Evolutionary conservation across 2,329 filamentous ascomycete species (phyloP), one percentile per base, ranked within the genome.

Genomic region (Trichophyton equinum): DNA sequence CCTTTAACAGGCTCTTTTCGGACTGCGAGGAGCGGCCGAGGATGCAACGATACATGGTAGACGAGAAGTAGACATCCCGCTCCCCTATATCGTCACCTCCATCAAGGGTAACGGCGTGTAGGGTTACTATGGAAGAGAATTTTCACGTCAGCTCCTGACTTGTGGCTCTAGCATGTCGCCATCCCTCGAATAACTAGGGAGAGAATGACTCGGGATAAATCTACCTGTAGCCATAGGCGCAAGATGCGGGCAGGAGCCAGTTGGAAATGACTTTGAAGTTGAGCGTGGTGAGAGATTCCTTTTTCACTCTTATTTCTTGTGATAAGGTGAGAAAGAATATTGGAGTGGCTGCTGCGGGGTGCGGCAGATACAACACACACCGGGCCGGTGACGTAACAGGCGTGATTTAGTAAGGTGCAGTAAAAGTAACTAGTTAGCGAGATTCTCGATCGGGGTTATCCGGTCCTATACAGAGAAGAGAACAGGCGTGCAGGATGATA

Each of bases 21-120:
- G 70, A 73, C 56, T 72, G 75, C 3, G 76, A 78, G 5, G 75
- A 69, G 61, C 77, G 71, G 33, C 77, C 76, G 60, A 79, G 71
- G 15, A 69, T 64, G 55, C 74, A 61, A 15, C 61, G 44, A 51
- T 70, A 69, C 42, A 66, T 65, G 22, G 66, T 62, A 4, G 66
- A 60, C 2, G 65, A 62, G 44, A 77, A 69, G 42, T 66, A 69
- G 40, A 78, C 62, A 36, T 63, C 66, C 36, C 76, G 73, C 27
- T 66, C 65, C 27, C 69, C 65, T 11, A 70, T 42, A n/a, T 66
- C 60, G 56, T 70, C 66, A 42, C 62, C 42, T 30, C 62, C 57
- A 57, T 67, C 65, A 47, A 73, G 56, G 7, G 71, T 69, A 57
- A 64, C 57, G 20, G 76, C 70, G 20, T 67, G 69, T 30, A 77